Evolutionary conservation across 495 filamentous ascomycete genomes (phyloP).

Genomic region (Podospora pseudoanserina): DNA sequence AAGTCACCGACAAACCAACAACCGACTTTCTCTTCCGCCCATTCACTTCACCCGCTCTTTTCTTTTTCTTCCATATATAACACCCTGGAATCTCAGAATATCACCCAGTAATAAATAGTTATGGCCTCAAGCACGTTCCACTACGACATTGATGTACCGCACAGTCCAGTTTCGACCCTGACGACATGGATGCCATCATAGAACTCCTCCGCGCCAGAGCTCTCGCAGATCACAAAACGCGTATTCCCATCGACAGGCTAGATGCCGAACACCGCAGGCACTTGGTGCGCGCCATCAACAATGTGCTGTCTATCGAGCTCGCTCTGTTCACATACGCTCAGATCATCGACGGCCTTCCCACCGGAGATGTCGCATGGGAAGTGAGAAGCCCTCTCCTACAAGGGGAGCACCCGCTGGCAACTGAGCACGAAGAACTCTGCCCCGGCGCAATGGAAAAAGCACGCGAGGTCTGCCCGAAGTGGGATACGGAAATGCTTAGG

Average conservation of each 20-base stretch:
- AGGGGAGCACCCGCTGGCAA: slow-evolving; percentile 17
- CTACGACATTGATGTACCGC: too few species aligned
- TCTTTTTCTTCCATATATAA: too few species aligned
- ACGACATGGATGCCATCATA: background rate
- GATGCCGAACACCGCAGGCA: slow-evolving; percentile 14
- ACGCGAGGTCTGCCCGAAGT: slow-evolving; percentile 17
- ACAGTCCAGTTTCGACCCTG: too few species aligned
- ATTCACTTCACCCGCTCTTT: too few species aligned
- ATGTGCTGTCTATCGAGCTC: slow-evolving; percentile 20
- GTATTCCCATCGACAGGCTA: slow-evolving; percentile 14
- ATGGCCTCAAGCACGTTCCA: too few species aligned
- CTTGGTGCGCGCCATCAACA: slow-evolving; percentile 19
- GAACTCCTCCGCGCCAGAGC: slow-evolving; percentile 6
- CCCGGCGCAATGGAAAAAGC: slow-evolving; percentile 21
- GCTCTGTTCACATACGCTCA: slow-evolving; percentile 33
- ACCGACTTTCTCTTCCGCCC: too few species aligned
- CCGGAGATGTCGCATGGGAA: slow-evolving; percentile 22
- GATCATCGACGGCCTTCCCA: slow-evolving; percentile 34
- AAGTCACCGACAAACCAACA: too few species aligned
- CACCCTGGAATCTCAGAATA: too few species aligned
- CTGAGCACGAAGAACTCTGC: slow-evolving; percentile 23
- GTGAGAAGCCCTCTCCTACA: background rate
- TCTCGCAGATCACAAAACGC: slow-evolving; percentile 3
- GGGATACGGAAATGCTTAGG: slow-evolving; percentile 15
- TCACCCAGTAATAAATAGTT: too few species aligned